Conservation (phyloP, 2,329 filamentous ascomycete species). For the Metarhizium humberi region DNA sequence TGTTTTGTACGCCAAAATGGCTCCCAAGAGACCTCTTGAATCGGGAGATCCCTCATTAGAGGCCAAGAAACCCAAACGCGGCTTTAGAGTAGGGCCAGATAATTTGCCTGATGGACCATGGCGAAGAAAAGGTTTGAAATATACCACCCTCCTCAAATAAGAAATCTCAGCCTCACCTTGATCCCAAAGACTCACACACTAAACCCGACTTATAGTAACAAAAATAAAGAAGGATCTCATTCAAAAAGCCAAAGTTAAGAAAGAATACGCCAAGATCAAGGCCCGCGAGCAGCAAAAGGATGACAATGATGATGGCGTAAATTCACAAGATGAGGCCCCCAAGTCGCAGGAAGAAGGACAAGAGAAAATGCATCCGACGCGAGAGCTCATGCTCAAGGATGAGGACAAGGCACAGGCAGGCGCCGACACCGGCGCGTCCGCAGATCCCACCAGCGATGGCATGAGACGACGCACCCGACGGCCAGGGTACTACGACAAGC, state of each 20-base stretch:
- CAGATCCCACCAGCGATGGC: conserved; percentile 18
- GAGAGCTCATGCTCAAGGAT: conserved; percentile 30
- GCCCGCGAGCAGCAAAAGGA: conserved; percentile 28
- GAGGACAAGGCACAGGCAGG: conserved; percentile 25
- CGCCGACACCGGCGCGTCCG: conserved; percentile 11
- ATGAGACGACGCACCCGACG: conserved; percentile 25
- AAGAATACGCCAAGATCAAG: conserved; percentile 84
- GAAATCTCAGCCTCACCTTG: neutral
- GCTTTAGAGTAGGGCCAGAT: conserved; percentile 78
- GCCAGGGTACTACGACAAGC: conserved; percentile 58
- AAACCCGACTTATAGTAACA: conserved; percentile 45
- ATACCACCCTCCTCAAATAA: no score
- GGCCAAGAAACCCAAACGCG: conserved; percentile 50
- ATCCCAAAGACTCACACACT: conserved; percentile 1
- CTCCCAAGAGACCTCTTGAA: conserved; percentile 21
- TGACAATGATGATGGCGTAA: conserved; percentile 8
- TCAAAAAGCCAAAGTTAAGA: conserved; percentile 86
- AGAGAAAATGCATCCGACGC: conserved; percentile 25
- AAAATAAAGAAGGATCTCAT: conserved; percentile 88
- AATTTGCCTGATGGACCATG: conserved; percentile 88
- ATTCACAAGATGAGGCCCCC: neutral
- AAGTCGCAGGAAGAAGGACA: conserved; percentile 11
- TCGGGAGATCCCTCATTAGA: conserved; percentile 22
- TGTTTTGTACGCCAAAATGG: conserved; percentile 15
- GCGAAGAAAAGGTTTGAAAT: conserved; percentile 56